Conservation (phyloP, 108 stramenopile species). For the Schizochytrium sp. region DNA sequence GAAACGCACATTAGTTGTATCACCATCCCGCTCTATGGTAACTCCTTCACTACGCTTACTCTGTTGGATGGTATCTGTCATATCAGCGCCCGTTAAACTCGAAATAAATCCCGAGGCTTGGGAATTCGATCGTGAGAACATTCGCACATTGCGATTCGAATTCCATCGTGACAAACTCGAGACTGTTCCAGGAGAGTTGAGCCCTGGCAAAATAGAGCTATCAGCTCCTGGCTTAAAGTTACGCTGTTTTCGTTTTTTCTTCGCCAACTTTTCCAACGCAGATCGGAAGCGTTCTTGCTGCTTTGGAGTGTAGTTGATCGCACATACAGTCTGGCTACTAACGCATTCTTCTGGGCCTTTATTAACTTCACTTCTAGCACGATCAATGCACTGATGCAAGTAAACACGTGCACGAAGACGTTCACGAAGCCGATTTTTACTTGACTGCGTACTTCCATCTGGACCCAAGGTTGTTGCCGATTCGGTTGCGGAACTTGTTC, state of each 20-base stretch:
- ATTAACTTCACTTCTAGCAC: background rate
- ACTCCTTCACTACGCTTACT: no score
- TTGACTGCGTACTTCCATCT: background rate
- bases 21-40: no score
- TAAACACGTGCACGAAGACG: background rate
- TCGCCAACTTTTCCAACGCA: background rate
- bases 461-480: background rate
- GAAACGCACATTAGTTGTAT: no score
- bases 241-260: conserved; percentile 10
- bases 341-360: background rate
- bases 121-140: no score
- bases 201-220: background rate
- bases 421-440: background rate
- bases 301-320: background rate
- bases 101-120: no score
- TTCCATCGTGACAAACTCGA: background rate
- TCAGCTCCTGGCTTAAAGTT: background rate
- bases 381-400: background rate
- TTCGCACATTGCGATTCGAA: no score
- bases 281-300: background rate
- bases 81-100: no score
- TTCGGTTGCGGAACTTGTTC: background rate
- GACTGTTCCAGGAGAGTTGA: background rate
- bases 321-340: background rate
- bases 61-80: no score